Conservation (phyloP, 106 monocot species). For the Apostasia shenzhenica region DNA sequence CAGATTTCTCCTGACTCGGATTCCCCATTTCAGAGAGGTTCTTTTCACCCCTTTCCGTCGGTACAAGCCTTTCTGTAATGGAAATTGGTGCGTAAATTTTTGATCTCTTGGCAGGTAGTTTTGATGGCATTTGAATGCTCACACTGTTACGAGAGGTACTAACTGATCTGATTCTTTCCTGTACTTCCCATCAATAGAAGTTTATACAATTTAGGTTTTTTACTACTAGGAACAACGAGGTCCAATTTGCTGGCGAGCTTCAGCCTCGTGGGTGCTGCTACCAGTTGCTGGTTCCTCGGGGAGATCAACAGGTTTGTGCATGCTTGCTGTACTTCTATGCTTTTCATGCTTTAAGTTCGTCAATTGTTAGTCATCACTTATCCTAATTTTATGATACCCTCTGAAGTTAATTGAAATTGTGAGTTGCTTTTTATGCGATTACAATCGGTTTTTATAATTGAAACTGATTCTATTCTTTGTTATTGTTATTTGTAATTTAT, state of each 20-base stretch:
- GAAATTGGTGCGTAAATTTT: neutral
- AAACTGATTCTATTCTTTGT: neutral
- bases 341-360: neutral
- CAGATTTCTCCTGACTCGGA: conserved; percentile 77
- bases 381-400: no score
- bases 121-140: conserved; percentile 98
- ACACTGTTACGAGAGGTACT: conserved; percentile 84
- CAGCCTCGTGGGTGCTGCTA: conserved; percentile 83
- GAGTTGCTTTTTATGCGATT: no score
- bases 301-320: conserved; percentile 47
- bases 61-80: neutral
- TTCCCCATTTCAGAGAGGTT: conserved; percentile 95
- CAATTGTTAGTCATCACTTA: no score
- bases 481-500: neutral
- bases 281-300: conserved; percentile 47
- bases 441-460: no score
- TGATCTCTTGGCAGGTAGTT: conserved; percentile 41
- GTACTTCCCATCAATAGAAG: neutral
- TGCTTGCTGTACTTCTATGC: neutral
- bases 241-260: conserved; percentile 92
- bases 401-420: no score
- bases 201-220: neutral
- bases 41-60: neutral
- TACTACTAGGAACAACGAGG: conserved; percentile 73
- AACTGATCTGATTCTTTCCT: neutral